Percentiles rank a stretch among this genome's conserved stretches.
Conservation (phyloP, 78 protist species). For the Dictyostelium capitatum region DNA sequence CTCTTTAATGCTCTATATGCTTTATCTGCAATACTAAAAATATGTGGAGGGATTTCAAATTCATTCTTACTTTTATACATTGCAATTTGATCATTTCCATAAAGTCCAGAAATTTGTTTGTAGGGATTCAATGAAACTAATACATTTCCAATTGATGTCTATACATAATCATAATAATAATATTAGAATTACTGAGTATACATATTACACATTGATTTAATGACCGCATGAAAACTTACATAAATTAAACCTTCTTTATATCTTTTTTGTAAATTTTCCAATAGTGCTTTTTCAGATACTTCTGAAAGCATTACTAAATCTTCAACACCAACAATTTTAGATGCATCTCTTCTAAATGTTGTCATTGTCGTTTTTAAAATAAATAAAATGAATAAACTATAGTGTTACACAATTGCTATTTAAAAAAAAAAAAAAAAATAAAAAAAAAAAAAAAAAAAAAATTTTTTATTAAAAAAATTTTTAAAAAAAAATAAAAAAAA, state of each 20-base stretch:
- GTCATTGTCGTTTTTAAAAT: not conserved
- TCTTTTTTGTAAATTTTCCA: conserved; percentile 86
- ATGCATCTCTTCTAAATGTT: not conserved
- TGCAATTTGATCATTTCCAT: conserved; percentile 58
- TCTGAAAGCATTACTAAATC: conserved; percentile 90
- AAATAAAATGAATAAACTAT: not conserved
- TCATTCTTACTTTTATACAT: conserved; percentile 82
- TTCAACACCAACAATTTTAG: conserved; percentile 89
- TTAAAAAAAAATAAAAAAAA: not conserved
- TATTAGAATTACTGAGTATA: not conserved
- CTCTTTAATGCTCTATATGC: conserved; percentile 71
- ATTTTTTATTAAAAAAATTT: not conserved
- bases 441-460: not conserved
- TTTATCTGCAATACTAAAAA: conserved; percentile 81
- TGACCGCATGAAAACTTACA: too few species aligned
- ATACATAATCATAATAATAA: not conserved
- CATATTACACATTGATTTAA: too few species aligned
- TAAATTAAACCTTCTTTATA: conserved; percentile 88
- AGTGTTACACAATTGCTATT: too few species aligned
- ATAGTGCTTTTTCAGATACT: conserved; percentile 80
- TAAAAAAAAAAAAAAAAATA: not conserved
- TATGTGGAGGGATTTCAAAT: conserved; percentile 92
- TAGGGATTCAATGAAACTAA: conserved; percentile 95
- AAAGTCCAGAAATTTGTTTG: conserved; percentile 70
- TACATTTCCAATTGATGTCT: conserved; percentile 92